phyloP scores from a whole-genome alignment of 129 eudicot genomes.

The Chrysanthemum makinoi region DNA sequence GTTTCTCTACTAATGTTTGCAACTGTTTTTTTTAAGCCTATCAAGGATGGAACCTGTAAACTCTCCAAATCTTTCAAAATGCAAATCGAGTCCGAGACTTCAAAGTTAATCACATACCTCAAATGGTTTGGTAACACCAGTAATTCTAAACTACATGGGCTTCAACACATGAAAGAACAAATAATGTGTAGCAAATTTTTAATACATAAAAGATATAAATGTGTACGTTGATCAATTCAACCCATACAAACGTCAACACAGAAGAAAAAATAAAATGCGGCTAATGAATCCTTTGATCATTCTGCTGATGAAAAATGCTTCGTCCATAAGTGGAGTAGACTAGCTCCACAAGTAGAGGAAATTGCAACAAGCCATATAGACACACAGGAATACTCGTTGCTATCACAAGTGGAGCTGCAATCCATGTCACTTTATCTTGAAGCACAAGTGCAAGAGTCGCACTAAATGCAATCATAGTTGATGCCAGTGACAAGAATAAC shows the following conservation, averaged over 20 bases:
- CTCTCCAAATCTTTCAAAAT: slow-evolving; percentile 11
- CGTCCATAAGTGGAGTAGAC: background rate
- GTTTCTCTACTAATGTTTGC: slow-evolving; percentile 8
- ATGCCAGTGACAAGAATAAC: background rate
- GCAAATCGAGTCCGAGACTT: slow-evolving; percentile 14
- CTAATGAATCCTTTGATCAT: too few relatives aligned
- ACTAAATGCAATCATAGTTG: background rate
- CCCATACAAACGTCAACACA: too few relatives aligned
- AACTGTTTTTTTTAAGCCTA: slow-evolving; percentile 5
- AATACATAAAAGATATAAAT: too few relatives aligned
- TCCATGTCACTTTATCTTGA: slow-evolving; percentile 2
- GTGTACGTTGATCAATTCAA: too few relatives aligned
- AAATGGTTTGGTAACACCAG: slow-evolving; percentile 8
- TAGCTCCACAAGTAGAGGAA: slow-evolving; percentile 1
- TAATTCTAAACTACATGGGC: slow-evolving; percentile 10
- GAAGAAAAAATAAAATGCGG: too few relatives aligned
- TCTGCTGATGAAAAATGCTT: background rate
- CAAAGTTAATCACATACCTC: slow-evolving; percentile 27
- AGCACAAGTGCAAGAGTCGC: slow-evolving; percentile 10
- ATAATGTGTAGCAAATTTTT: too few relatives aligned
- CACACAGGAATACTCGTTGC: background rate
- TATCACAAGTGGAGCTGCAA: slow-evolving; percentile 5
- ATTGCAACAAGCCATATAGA: background rate
- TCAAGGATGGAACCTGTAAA: slow-evolving; percentile 2
- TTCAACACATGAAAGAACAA: background rate